Base-by-base conservation (phyloP, 1,284 basidiomycete species). In the Exobasidium rhododendri region DNA sequence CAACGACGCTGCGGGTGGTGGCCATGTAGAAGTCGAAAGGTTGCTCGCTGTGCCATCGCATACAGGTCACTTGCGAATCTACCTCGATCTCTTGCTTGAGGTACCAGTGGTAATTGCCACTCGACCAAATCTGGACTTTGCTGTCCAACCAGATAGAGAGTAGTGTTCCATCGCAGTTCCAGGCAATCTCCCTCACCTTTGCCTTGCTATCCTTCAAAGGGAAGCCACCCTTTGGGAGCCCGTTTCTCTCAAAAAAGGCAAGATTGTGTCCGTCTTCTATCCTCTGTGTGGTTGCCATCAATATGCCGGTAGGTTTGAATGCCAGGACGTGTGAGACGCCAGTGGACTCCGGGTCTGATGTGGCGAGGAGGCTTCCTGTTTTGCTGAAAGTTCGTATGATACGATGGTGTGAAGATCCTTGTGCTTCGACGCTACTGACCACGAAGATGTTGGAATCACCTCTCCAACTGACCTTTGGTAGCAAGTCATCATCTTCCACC, bases 61-160 rank as follows among this genome's bases (percentile, higher is more conserved):
- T 6, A 26, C 26, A 24, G 14, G 47, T 50, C 20, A 97, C 84
- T 81, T 94, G 55, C n/a, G 44, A 43, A 1, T 62, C 32, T 10
- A 64, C 54, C 4, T 63, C 49, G 24, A 75, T 45, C 50, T 78
- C 74, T 52, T 77, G 72, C 66, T 77, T 78, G 51, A 78, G 68
- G 51, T 78, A 92, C 90, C 94, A 97, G 79, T 97, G 90, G 80
- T 96, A 98, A 80, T 99, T 99, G 53, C 90, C 88, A 26, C 85
- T 92, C 0, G 92, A 90, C 92, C 93, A 99, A 1, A 98, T 82
- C 81, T 99, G 96, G 22, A 98, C 68, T 29, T 47, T n/a, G 10
- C 68, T 59, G 7, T 58, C 86, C 31, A 94, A 83, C 90, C 92
- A 94, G 0, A 97, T 83, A 0, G 88, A 89, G 13, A 99, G 82